Evolutionary conservation across 352 stramenopile genomes (phyloP).

Genomic region (Globisporangium irregulare): DNA sequence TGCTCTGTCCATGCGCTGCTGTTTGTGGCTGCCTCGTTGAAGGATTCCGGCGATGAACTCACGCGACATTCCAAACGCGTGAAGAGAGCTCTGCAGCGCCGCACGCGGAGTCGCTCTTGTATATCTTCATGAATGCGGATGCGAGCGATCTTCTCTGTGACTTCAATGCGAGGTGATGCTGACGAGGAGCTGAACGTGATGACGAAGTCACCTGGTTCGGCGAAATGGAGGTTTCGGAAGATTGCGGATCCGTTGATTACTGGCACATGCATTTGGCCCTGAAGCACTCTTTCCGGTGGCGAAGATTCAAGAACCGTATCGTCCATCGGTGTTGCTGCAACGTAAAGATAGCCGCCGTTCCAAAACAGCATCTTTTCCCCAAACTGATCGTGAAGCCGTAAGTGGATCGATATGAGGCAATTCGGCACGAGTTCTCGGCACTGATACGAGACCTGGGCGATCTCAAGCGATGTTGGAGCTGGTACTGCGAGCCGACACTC

Average conservation of each 20-base stretch:
- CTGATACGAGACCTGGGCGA: slow-evolving; percentile 45
- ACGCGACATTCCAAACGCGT: slow-evolving; percentile 28
- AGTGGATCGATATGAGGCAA: slow-evolving; percentile 35
- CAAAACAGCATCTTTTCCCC: slow-evolving; percentile 30
- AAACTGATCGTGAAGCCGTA: slow-evolving; percentile 59
- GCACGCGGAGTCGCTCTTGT: slow-evolving; percentile 18
- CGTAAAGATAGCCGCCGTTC: slow-evolving; percentile 26
- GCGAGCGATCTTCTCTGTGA: slow-evolving; percentile 33
- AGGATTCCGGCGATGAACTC: neutral
- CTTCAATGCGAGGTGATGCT: slow-evolving; percentile 6
- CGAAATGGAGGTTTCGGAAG: slow-evolving; percentile 43
- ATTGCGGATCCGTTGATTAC: slow-evolving; percentile 37
- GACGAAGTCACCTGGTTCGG: slow-evolving; percentile 35
- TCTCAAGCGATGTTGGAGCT: slow-evolving; percentile 31
- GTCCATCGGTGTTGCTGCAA: slow-evolving; percentile 12
- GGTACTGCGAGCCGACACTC: slow-evolving; percentile 32
- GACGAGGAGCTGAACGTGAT: slow-evolving; percentile 29
- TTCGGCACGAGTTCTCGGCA: slow-evolving; percentile 41
- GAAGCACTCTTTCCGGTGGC: slow-evolving; percentile 5
- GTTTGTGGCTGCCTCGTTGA: neutral
- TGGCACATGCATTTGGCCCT: slow-evolving; percentile 8
- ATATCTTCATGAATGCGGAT: slow-evolving; percentile 39
- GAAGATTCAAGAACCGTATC: slow-evolving; percentile 2
- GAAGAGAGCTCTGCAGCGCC: slow-evolving; percentile 32
- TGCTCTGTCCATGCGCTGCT: neutral